Evolutionary conservation across 192 early-diverging fungal species (phyloP).

Genomic region (Coemansia sp.): DNA sequence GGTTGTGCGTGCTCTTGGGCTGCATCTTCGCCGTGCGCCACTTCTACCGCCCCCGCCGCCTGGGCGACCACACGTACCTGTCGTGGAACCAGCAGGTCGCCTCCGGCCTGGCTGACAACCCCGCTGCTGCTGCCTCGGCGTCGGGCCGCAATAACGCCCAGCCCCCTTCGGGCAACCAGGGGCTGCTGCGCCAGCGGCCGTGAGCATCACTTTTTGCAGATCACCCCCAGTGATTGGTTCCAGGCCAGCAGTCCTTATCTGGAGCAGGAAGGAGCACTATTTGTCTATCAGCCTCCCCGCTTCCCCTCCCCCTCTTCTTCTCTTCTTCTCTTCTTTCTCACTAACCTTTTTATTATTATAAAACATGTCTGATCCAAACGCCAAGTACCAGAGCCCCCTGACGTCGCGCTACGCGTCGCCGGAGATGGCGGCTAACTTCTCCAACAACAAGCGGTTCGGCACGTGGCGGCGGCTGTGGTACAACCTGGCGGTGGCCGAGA

Average conservation of each 20-base stretch:
- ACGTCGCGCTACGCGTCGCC: conserved; percentile 95
- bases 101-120: conserved; percentile 38
- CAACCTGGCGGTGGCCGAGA: conserved; percentile 88
- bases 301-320: too few species aligned
- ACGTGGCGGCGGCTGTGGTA: conserved; percentile 98
- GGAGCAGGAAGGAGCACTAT: background rate
- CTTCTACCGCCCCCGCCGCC: conserved; percentile 91
- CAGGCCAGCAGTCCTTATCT: background rate
- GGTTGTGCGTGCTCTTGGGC: conserved; percentile 85
- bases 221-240: background rate
- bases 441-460: conserved; percentile 91
- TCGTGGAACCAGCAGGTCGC: conserved; percentile 88
- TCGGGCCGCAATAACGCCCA: conserved; percentile 15
- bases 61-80: conserved; percentile 95
- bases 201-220: conserved; percentile 1
- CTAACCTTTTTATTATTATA: conserved; percentile 1
- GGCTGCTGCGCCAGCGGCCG: conserved; percentile 29
- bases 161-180: background rate
- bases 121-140: conserved; percentile 8
- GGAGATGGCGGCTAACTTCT: conserved; percentile 97
- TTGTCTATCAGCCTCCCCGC: background rate
- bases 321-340: background rate
- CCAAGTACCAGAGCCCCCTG: conserved; percentile 92
- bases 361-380: conserved; percentile 57
- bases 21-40: conserved; percentile 87